phyloP scores from a whole-genome alignment of 2,329 filamentous ascomycete species.

The Colletotrichum sojae region DNA sequence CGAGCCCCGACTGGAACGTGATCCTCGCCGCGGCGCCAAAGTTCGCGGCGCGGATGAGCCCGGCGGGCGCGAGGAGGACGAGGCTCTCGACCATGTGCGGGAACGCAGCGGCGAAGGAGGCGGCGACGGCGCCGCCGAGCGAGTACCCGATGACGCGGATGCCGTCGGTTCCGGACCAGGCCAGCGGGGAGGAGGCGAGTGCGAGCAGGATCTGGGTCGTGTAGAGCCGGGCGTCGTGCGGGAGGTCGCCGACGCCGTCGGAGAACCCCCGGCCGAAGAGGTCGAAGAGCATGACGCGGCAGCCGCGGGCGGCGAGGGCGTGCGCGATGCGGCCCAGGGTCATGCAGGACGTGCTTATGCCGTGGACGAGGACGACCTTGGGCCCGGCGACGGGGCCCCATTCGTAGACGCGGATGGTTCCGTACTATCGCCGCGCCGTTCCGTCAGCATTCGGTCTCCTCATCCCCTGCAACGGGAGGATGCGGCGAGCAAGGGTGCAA shows the following conservation, averaged over 20 bases:
- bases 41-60: slow-evolving; percentile 74
- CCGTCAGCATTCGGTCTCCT: slow-evolving; percentile 15
- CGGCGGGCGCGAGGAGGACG: slow-evolving; percentile 83
- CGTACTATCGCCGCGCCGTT: slow-evolving; percentile 64
- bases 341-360: slow-evolving; percentile 86
- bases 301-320: slow-evolving; percentile 76
- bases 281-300: slow-evolving; percentile 85
- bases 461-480: no score
- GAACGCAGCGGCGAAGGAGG: slow-evolving; percentile 81
- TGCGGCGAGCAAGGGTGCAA: no score
- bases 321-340: slow-evolving; percentile 78
- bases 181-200: slow-evolving; percentile 76
- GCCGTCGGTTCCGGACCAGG: slow-evolving; percentile 72
- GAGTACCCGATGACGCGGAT: slow-evolving; percentile 85
- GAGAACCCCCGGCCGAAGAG: slow-evolving; percentile 79
- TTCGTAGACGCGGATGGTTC: slow-evolving; percentile 84
- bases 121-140: slow-evolving; percentile 83
- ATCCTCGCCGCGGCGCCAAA: slow-evolving; percentile 65
- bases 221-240: slow-evolving; percentile 82
- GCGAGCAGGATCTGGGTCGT: slow-evolving; percentile 79
- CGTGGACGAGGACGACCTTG: slow-evolving; percentile 85
- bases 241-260: slow-evolving; percentile 74
- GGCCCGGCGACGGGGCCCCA: slow-evolving; percentile 81
- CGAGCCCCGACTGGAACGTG: slow-evolving; percentile 67
- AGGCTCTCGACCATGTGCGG: slow-evolving; percentile 78